Base-by-base conservation (phyloP, 768 basidiomycete genomes). In the Rhodocollybia butyracea region DNA sequence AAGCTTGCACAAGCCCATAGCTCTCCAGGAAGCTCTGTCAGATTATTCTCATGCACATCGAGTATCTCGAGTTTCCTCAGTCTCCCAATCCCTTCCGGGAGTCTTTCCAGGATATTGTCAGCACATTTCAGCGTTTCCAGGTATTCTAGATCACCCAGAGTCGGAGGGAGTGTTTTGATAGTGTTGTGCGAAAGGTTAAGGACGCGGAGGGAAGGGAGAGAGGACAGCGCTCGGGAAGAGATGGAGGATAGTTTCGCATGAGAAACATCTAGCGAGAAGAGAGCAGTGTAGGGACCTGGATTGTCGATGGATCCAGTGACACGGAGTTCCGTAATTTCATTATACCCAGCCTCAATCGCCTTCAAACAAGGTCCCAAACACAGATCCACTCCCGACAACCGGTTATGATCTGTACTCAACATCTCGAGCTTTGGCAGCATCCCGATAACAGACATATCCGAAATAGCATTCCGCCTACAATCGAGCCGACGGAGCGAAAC, bases 41-140 rank as follows among this genome's bases (percentile, higher is more conserved):
- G 75, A 61, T 86, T 88, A 73, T 98, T 99, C 66, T 91, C 94
- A 66, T 98, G 95, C 2, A 88, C 88, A 60, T 97, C 92, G 39
- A 99, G 77, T 1, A 71, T 74, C 60, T 86, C 81, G 10, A 98
- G 79, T 40, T 82, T 84, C 70, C 84, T 83, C 42, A 98, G 75
- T 8, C 76, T 75, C 13, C 93, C 93, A 46, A 98, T 85, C 39
- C 81, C 83, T 11, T 75, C 67, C 0, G 97, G 97, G 0, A 98
- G 78, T 15, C 78, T 70, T 53, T 83, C 82, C 19, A 99, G 79
- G 60, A 86, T 81, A 71, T 98, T 98, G 69, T 98, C 91, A n/a
- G 91, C 90, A 65, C 91, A 92, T 11, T 89, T 89, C 6, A 99
- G 80, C 0, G 73, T 75, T 61, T 85, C 77, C 31, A 99, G 82